A percentile compares a stretch with the other conserved stretches of the same genome.
These are phyloP conservation scores for Epichloe bromicola DNA, from an alignment of 2,329 filamentous ascomycete genomes.

Conservation along the genomic window DNA sequence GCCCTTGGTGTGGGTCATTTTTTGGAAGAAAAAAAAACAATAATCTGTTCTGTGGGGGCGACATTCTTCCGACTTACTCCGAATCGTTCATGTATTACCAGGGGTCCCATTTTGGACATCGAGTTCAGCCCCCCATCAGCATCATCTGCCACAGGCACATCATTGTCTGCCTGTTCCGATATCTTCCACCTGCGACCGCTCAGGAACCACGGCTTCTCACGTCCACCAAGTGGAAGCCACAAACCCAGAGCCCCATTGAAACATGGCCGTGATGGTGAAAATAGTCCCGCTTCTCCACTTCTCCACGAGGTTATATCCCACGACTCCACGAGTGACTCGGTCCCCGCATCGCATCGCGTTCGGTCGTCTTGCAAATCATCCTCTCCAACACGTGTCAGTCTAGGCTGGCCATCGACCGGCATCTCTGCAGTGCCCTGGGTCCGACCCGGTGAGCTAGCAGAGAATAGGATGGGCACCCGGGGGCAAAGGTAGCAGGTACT, in stretches of 20 bases:
- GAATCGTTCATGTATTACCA: background rate
- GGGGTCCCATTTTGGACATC: background rate
- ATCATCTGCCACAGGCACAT: too few species aligned
- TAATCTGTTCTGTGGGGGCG: background rate
- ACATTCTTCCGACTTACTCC: constrained; percentile 1
- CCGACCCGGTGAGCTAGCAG: background rate
- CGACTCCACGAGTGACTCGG: too few species aligned
- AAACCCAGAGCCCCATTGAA: too few species aligned
- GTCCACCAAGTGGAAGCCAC: background rate
- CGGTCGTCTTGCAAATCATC: background rate
- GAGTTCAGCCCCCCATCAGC: too few species aligned
- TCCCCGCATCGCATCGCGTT: too few species aligned
- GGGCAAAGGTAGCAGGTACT: background rate
- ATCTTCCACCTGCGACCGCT: background rate
- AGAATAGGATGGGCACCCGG: background rate
- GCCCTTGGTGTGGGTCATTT: too few species aligned
- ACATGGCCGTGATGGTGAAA: too few species aligned
- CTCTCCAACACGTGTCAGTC: background rate
- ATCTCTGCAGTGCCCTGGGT: background rate
- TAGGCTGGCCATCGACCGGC: background rate
- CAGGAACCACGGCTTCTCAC: background rate
- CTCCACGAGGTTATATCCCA: too few species aligned
- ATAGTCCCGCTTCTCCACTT: too few species aligned
- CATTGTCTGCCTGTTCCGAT: background rate
- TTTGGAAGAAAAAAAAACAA: too few species aligned